phyloP scores from a whole-genome alignment of 805 yeast genomes.

The Candida maesae region DNA sequence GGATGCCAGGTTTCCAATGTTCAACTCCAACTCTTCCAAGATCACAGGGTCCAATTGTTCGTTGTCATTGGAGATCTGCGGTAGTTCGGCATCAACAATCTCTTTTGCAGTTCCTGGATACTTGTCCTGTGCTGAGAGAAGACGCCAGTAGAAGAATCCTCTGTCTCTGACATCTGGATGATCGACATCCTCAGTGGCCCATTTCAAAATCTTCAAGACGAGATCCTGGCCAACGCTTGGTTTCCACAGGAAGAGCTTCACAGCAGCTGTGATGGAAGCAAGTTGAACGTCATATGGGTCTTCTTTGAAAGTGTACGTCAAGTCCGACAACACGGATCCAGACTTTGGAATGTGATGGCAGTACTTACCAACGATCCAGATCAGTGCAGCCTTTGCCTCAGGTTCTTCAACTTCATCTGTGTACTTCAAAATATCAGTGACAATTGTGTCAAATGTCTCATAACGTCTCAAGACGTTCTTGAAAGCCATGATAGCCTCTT shows the following conservation, averaged over 20 bases:
- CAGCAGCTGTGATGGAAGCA: conserved; percentile 66
- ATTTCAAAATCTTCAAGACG: conserved; percentile 55
- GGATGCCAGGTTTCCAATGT: conserved; percentile 78
- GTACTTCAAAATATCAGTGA: conserved; percentile 39
- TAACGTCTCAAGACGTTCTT: conserved; percentile 75
- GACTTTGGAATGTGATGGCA: conserved; percentile 45
- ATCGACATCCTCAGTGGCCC: conserved; percentile 68
- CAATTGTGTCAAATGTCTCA: conserved; percentile 51
- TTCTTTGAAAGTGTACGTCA: conserved; percentile 46
- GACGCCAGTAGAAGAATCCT: conserved; percentile 82
- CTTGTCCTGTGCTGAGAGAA: conserved; percentile 50
- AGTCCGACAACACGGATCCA: conserved; percentile 37
- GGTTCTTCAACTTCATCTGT: conserved; percentile 62
- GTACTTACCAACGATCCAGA: conserved; percentile 83
- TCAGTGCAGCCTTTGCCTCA: conserved; percentile 71
- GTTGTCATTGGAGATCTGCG: conserved; percentile 60
- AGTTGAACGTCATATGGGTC: conserved; percentile 75
- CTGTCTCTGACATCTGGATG: conserved; percentile 87
- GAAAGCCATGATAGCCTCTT: conserved; percentile 74
- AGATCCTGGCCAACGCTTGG: conserved; percentile 53
- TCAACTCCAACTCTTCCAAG: conserved; percentile 77
- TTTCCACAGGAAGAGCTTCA: conserved; percentile 58
- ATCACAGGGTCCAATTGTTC: conserved; percentile 66
- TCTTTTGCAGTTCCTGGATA: conserved; percentile 39
- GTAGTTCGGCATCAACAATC: conserved; percentile 58